phyloP scores from a whole-genome alignment of 768 basidiomycete genomes.

The Leccinum subtestaceum region DNA sequence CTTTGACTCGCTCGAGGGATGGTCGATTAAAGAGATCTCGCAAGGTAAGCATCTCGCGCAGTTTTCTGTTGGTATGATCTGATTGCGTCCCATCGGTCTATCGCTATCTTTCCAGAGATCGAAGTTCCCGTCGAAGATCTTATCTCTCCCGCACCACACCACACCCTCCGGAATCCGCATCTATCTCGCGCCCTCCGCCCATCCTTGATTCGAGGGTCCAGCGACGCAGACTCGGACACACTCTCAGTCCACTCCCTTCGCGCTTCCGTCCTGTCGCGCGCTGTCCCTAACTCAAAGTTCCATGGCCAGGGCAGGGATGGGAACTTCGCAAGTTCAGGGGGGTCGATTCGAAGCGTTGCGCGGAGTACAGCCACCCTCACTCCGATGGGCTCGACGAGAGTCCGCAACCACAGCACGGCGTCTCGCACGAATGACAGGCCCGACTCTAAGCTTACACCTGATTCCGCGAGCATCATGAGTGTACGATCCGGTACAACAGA shows the following conservation, averaged over 20 bases:
- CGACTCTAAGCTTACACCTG: constrained; percentile 72
- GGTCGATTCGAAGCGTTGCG: constrained; percentile 47
- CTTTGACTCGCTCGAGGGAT: constrained; percentile 79
- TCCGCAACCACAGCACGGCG: constrained; percentile 28
- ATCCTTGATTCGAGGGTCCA: constrained; percentile 26
- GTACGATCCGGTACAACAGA: constrained; percentile 25
- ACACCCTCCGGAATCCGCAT: constrained; percentile 24
- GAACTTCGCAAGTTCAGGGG: constrained; percentile 25
- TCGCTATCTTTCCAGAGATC: constrained; percentile 51
- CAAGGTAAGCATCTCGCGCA: constrained; percentile 23
- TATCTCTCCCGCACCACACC: constrained; percentile 41
- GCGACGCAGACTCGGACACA: constrained; percentile 38
- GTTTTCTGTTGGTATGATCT: not conserved
- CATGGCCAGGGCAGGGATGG: constrained; percentile 24
- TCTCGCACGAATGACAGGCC: constrained; percentile 43
- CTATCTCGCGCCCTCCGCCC: constrained; percentile 29
- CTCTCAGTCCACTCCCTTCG: constrained; percentile 48
- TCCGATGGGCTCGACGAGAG: constrained; percentile 14
- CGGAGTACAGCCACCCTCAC: constrained; percentile 36
- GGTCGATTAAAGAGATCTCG: constrained; percentile 83
- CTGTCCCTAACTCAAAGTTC: constrained; percentile 23
- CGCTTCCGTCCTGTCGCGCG: constrained; percentile 39
- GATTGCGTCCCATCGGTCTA: not conserved
- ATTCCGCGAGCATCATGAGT: constrained; percentile 28
- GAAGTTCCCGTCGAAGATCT: constrained; percentile 80